Evolutionary conservation across 345 rosid species (phyloP).

Genomic region (Brassica incana): DNA sequence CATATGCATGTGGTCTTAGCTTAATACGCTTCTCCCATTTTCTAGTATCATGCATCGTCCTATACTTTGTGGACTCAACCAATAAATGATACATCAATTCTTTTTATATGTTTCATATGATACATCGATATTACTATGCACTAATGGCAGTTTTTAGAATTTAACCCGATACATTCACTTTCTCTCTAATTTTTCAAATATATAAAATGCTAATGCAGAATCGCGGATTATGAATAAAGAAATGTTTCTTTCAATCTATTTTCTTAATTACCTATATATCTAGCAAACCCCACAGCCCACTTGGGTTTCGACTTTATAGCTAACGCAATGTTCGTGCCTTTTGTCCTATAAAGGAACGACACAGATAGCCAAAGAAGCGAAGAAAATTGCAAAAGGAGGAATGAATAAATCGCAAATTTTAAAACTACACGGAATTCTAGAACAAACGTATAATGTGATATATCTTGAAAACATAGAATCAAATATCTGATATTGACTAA

Average conservation of each 20-base stretch:
- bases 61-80: background rate
- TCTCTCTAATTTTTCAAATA: background rate
- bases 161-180: background rate
- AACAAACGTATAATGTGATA: slow-evolving; percentile 15
- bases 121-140: background rate
- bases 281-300: slow-evolving; percentile 46
- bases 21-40: background rate
- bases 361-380: slow-evolving; percentile 20
- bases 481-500: slow-evolving; percentile 35
- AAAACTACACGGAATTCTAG: slow-evolving; percentile 27
- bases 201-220: background rate
- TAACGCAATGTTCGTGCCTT: slow-evolving; percentile 55
- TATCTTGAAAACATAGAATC: slow-evolving; percentile 23
- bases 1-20: background rate
- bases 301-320: slow-evolving; percentile 49
- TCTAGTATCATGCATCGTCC: background rate
- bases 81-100: background rate
- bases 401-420: background rate
- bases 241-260: background rate
- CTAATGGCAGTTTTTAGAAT: background rate
- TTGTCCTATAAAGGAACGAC: slow-evolving; percentile 61
- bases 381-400: slow-evolving; percentile 6
- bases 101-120: background rate
- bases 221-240: background rate
- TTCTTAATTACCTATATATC: slow-evolving; percentile 2